Evolutionary conservation across 108 stramenopile genomes (phyloP).

Genomic region (Schizochytrium sp.): DNA sequence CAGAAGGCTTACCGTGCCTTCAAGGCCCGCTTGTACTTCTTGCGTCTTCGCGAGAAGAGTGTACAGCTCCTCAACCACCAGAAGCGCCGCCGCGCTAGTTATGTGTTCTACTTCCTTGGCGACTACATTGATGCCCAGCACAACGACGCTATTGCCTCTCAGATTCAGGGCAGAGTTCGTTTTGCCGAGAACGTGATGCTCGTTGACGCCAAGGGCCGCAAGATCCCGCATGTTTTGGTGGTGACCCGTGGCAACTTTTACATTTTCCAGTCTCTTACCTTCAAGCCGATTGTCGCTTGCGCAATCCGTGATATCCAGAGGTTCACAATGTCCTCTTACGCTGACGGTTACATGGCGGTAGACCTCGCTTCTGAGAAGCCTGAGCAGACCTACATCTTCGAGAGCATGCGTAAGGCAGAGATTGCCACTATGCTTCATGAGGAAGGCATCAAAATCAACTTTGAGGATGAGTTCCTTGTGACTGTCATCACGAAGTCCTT

Average conservation of each 20-base stretch:
- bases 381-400: background rate
- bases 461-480: background rate
- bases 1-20: conserved; percentile 53
- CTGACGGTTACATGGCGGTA: conserved; percentile 50
- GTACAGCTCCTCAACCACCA: conserved; percentile 20
- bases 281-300: background rate
- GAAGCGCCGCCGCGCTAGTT: conserved; percentile 46
- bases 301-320: conserved; percentile 11
- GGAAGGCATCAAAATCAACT: background rate
- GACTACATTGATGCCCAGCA: conserved; percentile 60
- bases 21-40: conserved; percentile 55
- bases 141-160: conserved; percentile 13
- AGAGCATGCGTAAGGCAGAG: conserved; percentile 58
- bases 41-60: conserved; percentile 50
- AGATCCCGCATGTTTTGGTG: background rate
- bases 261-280: background rate
- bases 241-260: background rate
- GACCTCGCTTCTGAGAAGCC: background rate
- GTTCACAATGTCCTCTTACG: conserved; percentile 5
- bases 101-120: conserved; percentile 43
- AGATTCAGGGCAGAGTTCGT: conserved; percentile 28
- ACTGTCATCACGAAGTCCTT: background rate
- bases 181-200: conserved; percentile 31
- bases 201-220: background rate
- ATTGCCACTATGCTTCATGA: conserved; percentile 29